Evolutionary conservation across 2,329 filamentous ascomycete species (phyloP), one percentile per base, ranked within the genome.

Genomic region (Botryotinia convoluta): DNA sequence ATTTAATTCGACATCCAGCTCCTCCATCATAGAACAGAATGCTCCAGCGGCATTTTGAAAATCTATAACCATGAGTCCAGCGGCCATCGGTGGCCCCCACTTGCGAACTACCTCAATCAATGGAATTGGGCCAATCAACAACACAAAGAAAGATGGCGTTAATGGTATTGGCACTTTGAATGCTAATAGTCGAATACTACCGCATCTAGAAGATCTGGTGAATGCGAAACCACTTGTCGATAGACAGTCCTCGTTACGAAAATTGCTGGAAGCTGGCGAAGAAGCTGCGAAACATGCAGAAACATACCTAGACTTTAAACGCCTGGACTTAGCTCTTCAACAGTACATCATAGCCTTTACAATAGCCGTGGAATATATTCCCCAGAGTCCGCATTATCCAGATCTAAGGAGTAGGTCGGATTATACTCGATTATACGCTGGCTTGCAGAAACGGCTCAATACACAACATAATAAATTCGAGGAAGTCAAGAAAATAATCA

Each of bases 321-420:
- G 90, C 51, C 89, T 90, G 7, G 94, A 96, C 79, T 82, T 90
- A 54, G 95, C 95, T 4, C 91, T 97, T 72, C 89, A 92, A 76
- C 93, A 97, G 75, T 98, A 95, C 80, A 87, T 98, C 73, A 89
- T 91, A 75, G 93, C 95, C 18, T 94, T 88, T 74, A 90, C 94
- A 73, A 92, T 98, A 72, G 88, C 92, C 22, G 87, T 94, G 69
- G 90, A 95, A 72, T 84, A 91, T 60, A 91, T 98, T 39, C 92
- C 93, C 3, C 86, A 86, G 51, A 94, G 97, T 81, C 89, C 88
- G 73, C 93, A 95, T 75, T 97, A 90, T 81, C 87, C 89, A 42
- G 85, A 87, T 69, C 84, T 94, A 73, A 88, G 89, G 77, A 83
- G 83, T 54, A 88, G 90, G 67, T 83, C 84, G 57, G 85, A 87